These are phyloP conservation scores for Phanerodontia chrysosporium DNA, from an alignment of 768 basidiomycete genomes.

Conservation along the genomic window DNA sequence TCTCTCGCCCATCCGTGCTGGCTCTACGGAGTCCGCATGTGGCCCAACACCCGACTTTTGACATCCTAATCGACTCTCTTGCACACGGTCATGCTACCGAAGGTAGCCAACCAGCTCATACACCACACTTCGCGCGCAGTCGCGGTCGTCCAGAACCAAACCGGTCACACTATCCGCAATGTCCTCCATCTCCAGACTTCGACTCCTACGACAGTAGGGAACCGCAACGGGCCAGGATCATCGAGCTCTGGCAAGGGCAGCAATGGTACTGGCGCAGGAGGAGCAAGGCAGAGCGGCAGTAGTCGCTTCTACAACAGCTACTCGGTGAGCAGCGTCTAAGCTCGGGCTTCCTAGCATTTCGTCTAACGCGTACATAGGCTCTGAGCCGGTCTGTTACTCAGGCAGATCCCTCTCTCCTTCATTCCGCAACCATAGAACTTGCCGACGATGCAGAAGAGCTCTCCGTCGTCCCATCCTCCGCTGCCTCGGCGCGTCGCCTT, in stretches of 20 bases:
- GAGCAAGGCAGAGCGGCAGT: conserved; percentile 68
- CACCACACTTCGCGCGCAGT: conserved; percentile 75
- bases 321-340: conserved; percentile 41
- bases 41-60: background rate
- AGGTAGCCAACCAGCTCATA: conserved; percentile 75
- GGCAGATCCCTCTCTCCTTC: conserved; percentile 55
- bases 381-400: conserved; percentile 71
- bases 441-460: conserved; percentile 59
- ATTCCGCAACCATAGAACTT: conserved; percentile 34
- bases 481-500: conserved; percentile 16
- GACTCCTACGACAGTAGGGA: conserved; percentile 27
- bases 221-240: conserved; percentile 43
- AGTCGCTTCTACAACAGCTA: conserved; percentile 68
- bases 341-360: background rate
- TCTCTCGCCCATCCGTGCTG: background rate
- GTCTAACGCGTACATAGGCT: conserved; percentile 36
- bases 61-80: background rate
- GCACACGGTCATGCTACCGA: conserved; percentile 60
- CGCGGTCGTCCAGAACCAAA: conserved; percentile 70
- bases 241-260: conserved; percentile 46
- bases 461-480: conserved; percentile 21
- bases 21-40: conserved; percentile 1
- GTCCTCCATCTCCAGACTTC: conserved; percentile 66
- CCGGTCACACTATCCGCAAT: conserved; percentile 64
- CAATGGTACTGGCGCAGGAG: conserved; percentile 62